Evolutionary conservation across 768 basidiomycete species (phyloP).

Genomic region (Rhizopogon rudus): DNA sequence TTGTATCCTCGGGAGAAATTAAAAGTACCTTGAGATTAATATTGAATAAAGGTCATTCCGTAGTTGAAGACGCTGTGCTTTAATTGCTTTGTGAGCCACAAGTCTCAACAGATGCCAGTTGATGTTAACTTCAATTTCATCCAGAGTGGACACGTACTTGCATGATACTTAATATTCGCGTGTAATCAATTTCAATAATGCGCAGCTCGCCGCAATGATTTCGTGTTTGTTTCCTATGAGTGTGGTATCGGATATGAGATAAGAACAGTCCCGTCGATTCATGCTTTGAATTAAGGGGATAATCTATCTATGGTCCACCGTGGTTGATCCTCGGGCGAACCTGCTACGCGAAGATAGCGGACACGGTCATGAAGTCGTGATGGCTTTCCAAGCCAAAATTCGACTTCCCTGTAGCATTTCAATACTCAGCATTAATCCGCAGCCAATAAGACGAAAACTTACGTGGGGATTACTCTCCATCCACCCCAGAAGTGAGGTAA

Average conservation of each 20-base stretch:
- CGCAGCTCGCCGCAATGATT: neutral
- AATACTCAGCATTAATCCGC: neutral
- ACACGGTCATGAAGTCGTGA: constrained; percentile 91
- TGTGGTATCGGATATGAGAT: neutral
- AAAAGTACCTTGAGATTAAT: too few relatives aligned
- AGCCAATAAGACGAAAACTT: neutral
- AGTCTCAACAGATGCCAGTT: too few relatives aligned
- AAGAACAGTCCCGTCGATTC: neutral
- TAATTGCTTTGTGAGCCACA: too few relatives aligned
- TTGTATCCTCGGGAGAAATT: too few relatives aligned
- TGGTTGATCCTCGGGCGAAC: constrained; percentile 41
- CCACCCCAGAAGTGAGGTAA: constrained; percentile 95
- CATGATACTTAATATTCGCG: too few relatives aligned
- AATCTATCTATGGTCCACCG: constrained; percentile 79
- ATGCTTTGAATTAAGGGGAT: constrained; percentile 47
- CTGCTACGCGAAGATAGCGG: constrained; percentile 58
- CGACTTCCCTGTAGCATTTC: constrained; percentile 66
- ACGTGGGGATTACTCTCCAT: constrained; percentile 92
- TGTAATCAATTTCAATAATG: neutral
- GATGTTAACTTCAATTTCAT: too few relatives aligned
- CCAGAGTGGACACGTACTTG: too few relatives aligned
- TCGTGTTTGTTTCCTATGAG: neutral
- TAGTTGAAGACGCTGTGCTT: too few relatives aligned
- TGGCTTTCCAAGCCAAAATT: constrained; percentile 98
- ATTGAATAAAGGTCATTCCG: too few relatives aligned